Conservation (phyloP, 441 rosid genomes). For the Melianthus villosus region DNA sequence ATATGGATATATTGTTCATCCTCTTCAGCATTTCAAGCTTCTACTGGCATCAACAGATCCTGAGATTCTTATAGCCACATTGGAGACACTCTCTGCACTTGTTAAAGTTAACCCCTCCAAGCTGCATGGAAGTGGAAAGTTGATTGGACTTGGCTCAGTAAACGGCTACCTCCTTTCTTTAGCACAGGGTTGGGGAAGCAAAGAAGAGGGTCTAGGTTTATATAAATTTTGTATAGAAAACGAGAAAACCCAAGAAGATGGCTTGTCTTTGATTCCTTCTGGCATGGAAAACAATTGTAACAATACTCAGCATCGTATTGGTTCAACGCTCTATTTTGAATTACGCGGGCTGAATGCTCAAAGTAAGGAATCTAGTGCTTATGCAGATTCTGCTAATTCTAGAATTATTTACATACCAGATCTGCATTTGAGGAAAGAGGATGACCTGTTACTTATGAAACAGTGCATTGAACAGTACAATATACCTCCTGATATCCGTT, state of each 20-base stretch:
- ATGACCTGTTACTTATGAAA: slow-evolving; percentile 69
- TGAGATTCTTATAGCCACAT: slow-evolving; percentile 84
- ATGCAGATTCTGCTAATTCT: slow-evolving; percentile 20
- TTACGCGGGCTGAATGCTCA: slow-evolving; percentile 47
- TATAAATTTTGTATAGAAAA: slow-evolving; percentile 82
- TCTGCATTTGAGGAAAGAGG: slow-evolving; percentile 73
- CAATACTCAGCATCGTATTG: slow-evolving; percentile 53
- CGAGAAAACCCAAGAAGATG: slow-evolving; percentile 77
- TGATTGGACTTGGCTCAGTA: slow-evolving; percentile 59
- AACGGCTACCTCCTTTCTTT: slow-evolving; percentile 71
- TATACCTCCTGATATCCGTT: slow-evolving; percentile 73
- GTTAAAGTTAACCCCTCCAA: too few relatives aligned
- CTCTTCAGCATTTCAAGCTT: not conserved
- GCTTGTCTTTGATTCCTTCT: slow-evolving; percentile 70
- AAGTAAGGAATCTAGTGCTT: slow-evolving; percentile 22
- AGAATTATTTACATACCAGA: slow-evolving; percentile 68
- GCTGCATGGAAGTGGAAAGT: too few relatives aligned
- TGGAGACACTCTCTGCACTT: slow-evolving; percentile 79
- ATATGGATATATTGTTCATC: not conserved
- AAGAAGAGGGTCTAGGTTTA: slow-evolving; percentile 96
- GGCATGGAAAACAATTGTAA: slow-evolving; percentile 40
- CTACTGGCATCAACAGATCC: slow-evolving; percentile 89
- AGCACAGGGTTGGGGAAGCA: slow-evolving; percentile 99
- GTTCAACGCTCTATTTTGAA: slow-evolving; percentile 91
- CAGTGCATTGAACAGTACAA: slow-evolving; percentile 71